A percentile compares a stretch with the other conserved stretches of the same genome.
Evolutionary conservation across 768 basidiomycete species (phyloP).

Genomic region (Collybia sp.): DNA sequence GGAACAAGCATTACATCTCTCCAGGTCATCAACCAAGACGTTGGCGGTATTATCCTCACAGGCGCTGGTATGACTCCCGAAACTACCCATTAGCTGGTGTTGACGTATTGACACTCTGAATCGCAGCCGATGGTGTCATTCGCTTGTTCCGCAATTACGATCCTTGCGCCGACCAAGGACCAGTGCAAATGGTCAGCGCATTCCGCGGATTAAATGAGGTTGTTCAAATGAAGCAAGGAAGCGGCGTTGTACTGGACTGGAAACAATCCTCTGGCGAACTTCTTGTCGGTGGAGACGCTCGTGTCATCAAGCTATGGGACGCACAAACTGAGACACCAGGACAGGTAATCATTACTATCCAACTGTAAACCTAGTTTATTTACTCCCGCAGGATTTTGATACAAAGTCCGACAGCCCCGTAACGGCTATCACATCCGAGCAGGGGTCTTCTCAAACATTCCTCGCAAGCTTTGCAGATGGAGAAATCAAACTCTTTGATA

Average conservation of each 20-base stretch:
- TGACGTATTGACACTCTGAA: background rate
- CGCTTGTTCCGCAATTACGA: slow-evolving; percentile 94
- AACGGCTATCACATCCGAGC: slow-evolving; percentile 78
- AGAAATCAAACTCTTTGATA: slow-evolving; percentile 84
- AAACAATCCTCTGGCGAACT: slow-evolving; percentile 82
- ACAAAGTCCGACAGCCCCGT: slow-evolving; percentile 90
- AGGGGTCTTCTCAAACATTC: slow-evolving; percentile 73
- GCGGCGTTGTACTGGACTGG: slow-evolving; percentile 90
- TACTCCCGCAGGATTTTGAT: slow-evolving; percentile 64
- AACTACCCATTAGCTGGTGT: background rate
- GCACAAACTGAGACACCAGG: slow-evolving; percentile 82
- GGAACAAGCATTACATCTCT: slow-evolving; percentile 84
- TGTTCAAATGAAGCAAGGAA: slow-evolving; percentile 67
- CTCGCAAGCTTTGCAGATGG: slow-evolving; percentile 93
- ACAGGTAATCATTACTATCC: slow-evolving; percentile 43
- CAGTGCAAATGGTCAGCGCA: slow-evolving; percentile 88
- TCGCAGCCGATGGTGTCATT: slow-evolving; percentile 85
- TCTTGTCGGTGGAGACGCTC: slow-evolving; percentile 89
- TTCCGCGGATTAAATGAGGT: slow-evolving; percentile 87
- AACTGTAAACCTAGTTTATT: slow-evolving; percentile 3
- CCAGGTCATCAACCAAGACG: slow-evolving; percentile 93
- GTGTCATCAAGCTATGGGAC: slow-evolving; percentile 90
- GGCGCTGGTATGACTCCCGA: slow-evolving; percentile 64
- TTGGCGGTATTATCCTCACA: slow-evolving; percentile 84
- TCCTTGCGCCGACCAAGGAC: slow-evolving; percentile 58